Conservation (phyloP, 805 yeast species). For the Pichia exigua region DNA sequence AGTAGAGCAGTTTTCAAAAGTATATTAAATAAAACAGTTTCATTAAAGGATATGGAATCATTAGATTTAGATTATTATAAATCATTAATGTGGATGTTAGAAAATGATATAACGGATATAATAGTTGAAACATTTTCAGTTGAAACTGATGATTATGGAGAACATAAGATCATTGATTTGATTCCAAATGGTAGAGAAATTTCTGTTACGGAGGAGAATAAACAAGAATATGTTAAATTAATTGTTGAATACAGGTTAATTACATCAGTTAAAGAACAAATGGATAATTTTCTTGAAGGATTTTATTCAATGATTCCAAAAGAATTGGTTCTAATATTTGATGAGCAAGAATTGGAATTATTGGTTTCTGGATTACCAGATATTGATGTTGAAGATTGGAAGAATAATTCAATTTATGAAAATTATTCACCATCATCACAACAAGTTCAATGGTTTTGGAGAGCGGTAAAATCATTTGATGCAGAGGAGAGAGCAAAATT, state of each 20-base stretch:
- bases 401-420: constrained; percentile 68
- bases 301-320: constrained; percentile 86
- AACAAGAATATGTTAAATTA: constrained; percentile 75
- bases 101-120: constrained; percentile 92
- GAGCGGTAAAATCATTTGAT: constrained; percentile 92
- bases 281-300: constrained; percentile 78
- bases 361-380: constrained; percentile 93
- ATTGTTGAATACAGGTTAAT: constrained; percentile 84
- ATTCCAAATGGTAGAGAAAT: constrained; percentile 75
- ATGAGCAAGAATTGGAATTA: constrained; percentile 91
- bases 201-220: constrained; percentile 84
- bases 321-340: constrained; percentile 77
- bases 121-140: constrained; percentile 92
- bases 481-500: constrained; percentile 89
- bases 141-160: constrained; percentile 91
- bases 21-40: constrained; percentile 69
- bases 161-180: constrained; percentile 73
- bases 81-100: constrained; percentile 91
- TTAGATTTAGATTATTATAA: constrained; percentile 88
- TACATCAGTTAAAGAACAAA: constrained; percentile 77
- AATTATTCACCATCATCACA: constrained; percentile 78
- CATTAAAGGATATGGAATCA: constrained; percentile 89
- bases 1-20: constrained; percentile 91
- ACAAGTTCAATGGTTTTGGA: constrained; percentile 96
- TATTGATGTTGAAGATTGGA: constrained; percentile 95